Conservation (phyloP, 768 basidiomycete species). For the Tulasnella sp. region DNA sequence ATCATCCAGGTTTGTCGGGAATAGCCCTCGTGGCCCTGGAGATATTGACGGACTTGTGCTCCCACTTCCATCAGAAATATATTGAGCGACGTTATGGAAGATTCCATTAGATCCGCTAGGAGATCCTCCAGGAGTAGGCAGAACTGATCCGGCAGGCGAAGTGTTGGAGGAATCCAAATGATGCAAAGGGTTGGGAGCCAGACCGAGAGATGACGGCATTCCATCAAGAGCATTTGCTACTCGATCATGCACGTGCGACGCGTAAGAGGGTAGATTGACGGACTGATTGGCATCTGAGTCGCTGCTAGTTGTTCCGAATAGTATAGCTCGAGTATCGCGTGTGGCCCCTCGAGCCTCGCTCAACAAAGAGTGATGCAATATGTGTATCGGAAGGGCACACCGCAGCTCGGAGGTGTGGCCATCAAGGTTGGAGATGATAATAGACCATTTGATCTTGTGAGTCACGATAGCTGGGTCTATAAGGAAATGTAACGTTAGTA, state of each 20-base stretch:
- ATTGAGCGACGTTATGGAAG: neutral
- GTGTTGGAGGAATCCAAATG: no score
- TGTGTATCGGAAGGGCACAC: conserved; percentile 78
- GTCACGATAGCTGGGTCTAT: conserved; percentile 60
- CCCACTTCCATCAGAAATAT: no score
- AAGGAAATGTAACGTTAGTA: neutral
- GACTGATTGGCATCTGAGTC: conserved; percentile 32
- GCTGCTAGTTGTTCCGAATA: conserved; percentile 38
- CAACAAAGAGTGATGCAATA: conserved; percentile 61
- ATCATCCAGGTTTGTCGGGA: no score
- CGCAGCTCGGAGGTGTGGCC: conserved; percentile 91
- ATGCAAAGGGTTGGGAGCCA: conserved; percentile 24
- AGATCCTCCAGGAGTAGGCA: neutral
- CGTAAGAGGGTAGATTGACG: conserved; percentile 75
- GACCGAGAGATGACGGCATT: conserved; percentile 20
- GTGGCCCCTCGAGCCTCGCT: conserved; percentile 64
- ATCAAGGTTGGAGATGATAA: conserved; percentile 49
- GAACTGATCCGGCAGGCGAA: no score
- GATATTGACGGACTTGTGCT: no score
- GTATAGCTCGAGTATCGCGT: conserved; percentile 58
- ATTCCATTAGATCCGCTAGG: neutral
- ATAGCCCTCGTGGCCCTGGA: no score
- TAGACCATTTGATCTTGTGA: conserved; percentile 49
- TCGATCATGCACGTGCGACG: conserved; percentile 78
- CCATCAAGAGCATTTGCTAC: conserved; percentile 34